Evolutionary conservation across 768 basidiomycete species (phyloP).

Genomic region (Chalciporus sphaerocephalus): DNA sequence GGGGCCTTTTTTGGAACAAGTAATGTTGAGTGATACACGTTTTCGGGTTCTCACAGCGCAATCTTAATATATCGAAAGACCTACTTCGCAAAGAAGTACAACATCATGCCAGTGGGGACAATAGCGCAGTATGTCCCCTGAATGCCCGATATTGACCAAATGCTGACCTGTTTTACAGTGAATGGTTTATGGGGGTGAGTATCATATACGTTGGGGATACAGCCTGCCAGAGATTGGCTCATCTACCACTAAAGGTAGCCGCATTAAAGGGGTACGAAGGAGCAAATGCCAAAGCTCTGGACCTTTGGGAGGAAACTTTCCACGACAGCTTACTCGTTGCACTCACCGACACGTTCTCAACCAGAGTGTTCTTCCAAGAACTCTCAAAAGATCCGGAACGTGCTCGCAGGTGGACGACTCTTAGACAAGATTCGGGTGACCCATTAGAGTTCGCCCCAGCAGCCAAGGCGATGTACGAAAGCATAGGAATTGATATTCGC

Average conservation of each 20-base stretch:
- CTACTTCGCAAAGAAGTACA: conserved; percentile 77
- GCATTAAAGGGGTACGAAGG: conserved; percentile 79
- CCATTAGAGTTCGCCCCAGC: conserved; percentile 75
- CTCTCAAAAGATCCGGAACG: conserved; percentile 52
- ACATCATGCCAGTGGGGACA: conserved; percentile 66
- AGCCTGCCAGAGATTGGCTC: too few species aligned
- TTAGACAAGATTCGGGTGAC: conserved; percentile 94
- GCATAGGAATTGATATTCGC: conserved; percentile 60
- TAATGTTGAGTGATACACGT: conserved; percentile 52
- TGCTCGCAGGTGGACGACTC: conserved; percentile 69
- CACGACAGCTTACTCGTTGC: conserved; percentile 59
- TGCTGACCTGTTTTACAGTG: conserved; percentile 40
- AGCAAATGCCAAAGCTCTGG: conserved; percentile 68
- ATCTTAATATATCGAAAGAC: conserved; percentile 42
- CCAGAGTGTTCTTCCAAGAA: conserved; percentile 77
- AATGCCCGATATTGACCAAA: background rate
- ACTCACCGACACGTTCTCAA: conserved; percentile 94
- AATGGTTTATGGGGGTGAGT: conserved; percentile 88
- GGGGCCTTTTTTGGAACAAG: conserved; percentile 71
- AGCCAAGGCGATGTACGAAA: conserved; percentile 67
- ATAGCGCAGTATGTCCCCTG: conserved; percentile 72
- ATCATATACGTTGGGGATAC: background rate
- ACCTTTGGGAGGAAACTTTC: conserved; percentile 83
- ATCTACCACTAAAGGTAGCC: conserved; percentile 51
- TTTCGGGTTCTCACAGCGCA: background rate